phyloP scores from a whole-genome alignment of 2,329 filamentous ascomycete genomes.

The Bipolaris sorokiniana region DNA sequence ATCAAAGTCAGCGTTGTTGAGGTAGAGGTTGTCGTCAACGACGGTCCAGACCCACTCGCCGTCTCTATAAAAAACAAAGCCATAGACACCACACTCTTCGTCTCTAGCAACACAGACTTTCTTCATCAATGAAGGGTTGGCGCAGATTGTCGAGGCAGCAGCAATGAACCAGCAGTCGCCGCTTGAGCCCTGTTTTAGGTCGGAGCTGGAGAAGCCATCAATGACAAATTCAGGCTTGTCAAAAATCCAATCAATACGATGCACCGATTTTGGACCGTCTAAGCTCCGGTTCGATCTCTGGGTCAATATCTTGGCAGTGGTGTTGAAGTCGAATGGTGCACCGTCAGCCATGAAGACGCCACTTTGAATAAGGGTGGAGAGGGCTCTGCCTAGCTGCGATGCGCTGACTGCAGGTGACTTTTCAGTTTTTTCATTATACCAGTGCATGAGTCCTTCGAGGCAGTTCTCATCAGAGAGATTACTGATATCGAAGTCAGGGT shows the following conservation, averaged over 20 bases:
- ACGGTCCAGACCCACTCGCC: constrained; percentile 82
- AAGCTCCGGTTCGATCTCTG: constrained; percentile 25
- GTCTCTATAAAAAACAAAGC: constrained; percentile 78
- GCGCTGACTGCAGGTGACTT: constrained; percentile 18
- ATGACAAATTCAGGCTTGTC: constrained; percentile 77
- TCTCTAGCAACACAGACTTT: constrained; percentile 75
- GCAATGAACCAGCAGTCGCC: constrained; percentile 90
- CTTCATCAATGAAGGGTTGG: constrained; percentile 73
- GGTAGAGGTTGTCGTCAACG: constrained; percentile 86
- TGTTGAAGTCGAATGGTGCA: constrained; percentile 25
- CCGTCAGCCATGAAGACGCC: constrained; percentile 29
- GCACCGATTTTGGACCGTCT: constrained; percentile 31
- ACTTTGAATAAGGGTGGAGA: constrained; percentile 33
- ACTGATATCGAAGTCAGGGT: constrained; percentile 82
- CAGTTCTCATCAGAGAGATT: constrained; percentile 62
- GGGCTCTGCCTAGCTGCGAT: constrained; percentile 26
- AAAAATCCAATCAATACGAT: constrained; percentile 70
- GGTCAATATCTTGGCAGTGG: constrained; percentile 68
- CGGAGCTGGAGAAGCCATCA: constrained; percentile 75
- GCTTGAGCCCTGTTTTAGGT: constrained; percentile 76
- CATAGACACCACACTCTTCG: constrained; percentile 78
- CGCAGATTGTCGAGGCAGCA: constrained; percentile 76
- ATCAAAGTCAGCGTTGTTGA: constrained; percentile 78
- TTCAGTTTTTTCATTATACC: constrained; percentile 61
- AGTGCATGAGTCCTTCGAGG: constrained; percentile 40